These are phyloP conservation scores for Chimonanthus praecox DNA, from an alignment of 164 flowering plant species.

Conservation along the genomic window DNA sequence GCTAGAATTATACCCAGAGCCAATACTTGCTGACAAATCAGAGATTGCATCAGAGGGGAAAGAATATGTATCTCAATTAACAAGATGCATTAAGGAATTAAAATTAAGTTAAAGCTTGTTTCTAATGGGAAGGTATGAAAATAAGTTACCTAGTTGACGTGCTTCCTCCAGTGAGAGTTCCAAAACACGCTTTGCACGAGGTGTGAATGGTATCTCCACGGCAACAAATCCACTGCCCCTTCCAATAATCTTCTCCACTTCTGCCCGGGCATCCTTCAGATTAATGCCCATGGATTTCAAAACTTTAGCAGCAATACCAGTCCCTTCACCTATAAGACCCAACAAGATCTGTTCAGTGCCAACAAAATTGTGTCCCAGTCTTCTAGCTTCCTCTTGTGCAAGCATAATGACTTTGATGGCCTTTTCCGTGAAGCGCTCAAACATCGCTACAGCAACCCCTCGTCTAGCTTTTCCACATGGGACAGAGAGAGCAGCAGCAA, in stretches of 20 bases:
- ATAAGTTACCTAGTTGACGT: constrained; percentile 74
- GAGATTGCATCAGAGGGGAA: background rate
- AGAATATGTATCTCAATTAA: background rate
- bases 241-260: constrained; percentile 94
- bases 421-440: constrained; percentile 91
- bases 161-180: constrained; percentile 95
- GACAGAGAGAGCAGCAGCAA: constrained; percentile 33
- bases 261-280: constrained; percentile 94
- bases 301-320: constrained; percentile 97
- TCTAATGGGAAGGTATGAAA: background rate
- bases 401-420: constrained; percentile 97
- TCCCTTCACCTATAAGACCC: constrained; percentile 97
- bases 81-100: background rate
- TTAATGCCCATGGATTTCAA: constrained; percentile 92
- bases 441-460: constrained; percentile 63
- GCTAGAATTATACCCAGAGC: background rate
- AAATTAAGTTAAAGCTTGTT: background rate
- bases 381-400: constrained; percentile 96
- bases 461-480: constrained; percentile 41
- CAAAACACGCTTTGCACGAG: constrained; percentile 92
- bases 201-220: constrained; percentile 91
- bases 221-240: constrained; percentile 94
- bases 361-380: constrained; percentile 93
- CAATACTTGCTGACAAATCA: too few species aligned
- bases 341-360: constrained; percentile 92